Conservation (phyloP, 345 rosid genomes). For the Cardamine chenopodiifolia region DNA sequence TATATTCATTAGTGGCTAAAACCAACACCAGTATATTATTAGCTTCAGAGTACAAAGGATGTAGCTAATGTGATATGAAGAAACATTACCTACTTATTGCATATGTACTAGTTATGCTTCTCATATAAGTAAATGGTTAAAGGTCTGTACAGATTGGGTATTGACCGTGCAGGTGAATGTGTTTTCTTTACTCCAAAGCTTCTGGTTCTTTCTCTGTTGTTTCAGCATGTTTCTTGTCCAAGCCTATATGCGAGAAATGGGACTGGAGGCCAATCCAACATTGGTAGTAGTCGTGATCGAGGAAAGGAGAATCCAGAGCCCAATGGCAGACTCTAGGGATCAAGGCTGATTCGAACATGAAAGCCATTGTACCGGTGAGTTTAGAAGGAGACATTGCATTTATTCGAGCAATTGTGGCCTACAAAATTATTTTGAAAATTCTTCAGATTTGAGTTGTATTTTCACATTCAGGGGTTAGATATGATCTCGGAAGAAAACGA, state of each 20-base stretch:
- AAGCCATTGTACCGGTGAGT: constrained; percentile 83
- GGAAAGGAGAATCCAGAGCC: constrained; percentile 76
- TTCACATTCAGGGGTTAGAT: neutral
- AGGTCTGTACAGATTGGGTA: constrained; percentile 32
- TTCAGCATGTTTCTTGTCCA: constrained; percentile 12
- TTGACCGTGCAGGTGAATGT: neutral
- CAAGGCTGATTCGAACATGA: constrained; percentile 93
- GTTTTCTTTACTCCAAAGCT: constrained; percentile 27
- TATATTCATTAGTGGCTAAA: neutral
- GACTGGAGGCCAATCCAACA: constrained; percentile 96
- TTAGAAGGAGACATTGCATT: constrained; percentile 65
- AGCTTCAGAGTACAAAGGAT: constrained; percentile 22
- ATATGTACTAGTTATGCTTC: constrained; percentile 24
- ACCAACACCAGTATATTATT: constrained; percentile 16
- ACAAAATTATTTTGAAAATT: neutral
- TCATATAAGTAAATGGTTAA: constrained; percentile 16
- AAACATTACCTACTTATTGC: constrained; percentile 21
- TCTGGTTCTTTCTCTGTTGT: constrained; percentile 13
- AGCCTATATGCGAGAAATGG: constrained; percentile 59
- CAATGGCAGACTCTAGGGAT: constrained; percentile 85
- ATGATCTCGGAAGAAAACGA: neutral
- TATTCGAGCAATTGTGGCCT: constrained; percentile 71
- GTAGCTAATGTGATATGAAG: neutral
- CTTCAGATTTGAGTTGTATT: constrained; percentile 7
- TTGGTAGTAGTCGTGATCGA: constrained; percentile 78